Conservation (phyloP, 768 basidiomycete genomes). For the Hypholoma fasciculare region DNA sequence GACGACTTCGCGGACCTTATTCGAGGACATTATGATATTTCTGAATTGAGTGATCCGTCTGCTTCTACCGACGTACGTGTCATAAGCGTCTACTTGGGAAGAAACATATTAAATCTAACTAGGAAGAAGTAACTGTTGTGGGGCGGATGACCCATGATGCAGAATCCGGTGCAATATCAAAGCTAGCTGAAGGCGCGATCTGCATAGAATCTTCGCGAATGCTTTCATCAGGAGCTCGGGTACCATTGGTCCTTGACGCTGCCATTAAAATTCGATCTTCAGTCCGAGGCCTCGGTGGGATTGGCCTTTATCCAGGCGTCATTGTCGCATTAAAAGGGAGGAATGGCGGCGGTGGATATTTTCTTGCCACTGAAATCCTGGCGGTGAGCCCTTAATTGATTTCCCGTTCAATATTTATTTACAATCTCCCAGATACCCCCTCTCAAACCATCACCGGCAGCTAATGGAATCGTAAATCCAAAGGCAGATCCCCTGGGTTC, state of each 20-base stretch:
- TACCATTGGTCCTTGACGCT: constrained; percentile 72
- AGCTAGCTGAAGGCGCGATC: constrained; percentile 74
- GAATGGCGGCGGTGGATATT: constrained; percentile 90
- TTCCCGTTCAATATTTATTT: neutral
- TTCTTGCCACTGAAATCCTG: constrained; percentile 80
- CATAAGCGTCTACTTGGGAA: neutral
- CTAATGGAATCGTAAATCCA: constrained; percentile 23
- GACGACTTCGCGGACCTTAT: constrained; percentile 82
- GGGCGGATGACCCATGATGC: constrained; percentile 75
- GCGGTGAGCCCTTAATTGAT: constrained; percentile 50
- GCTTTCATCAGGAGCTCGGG: constrained; percentile 62
- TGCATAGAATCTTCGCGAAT: constrained; percentile 83
- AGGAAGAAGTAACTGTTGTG: constrained; percentile 70
- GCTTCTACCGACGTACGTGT: constrained; percentile 41
- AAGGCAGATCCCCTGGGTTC: constrained; percentile 37
- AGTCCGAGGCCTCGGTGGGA: constrained; percentile 56
- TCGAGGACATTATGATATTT: constrained; percentile 63
- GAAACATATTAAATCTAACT: neutral
- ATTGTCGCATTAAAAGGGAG: constrained; percentile 84
- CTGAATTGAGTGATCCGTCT: constrained; percentile 76
- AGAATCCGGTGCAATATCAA: constrained; percentile 55
- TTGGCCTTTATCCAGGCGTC: constrained; percentile 86
- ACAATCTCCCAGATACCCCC: constrained; percentile 58
- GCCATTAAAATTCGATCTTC: constrained; percentile 66
- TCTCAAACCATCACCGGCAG: constrained; percentile 41